Evolutionary conservation across 139 green algal species (phyloP).

Genomic region (Picochlorum sp.): DNA sequence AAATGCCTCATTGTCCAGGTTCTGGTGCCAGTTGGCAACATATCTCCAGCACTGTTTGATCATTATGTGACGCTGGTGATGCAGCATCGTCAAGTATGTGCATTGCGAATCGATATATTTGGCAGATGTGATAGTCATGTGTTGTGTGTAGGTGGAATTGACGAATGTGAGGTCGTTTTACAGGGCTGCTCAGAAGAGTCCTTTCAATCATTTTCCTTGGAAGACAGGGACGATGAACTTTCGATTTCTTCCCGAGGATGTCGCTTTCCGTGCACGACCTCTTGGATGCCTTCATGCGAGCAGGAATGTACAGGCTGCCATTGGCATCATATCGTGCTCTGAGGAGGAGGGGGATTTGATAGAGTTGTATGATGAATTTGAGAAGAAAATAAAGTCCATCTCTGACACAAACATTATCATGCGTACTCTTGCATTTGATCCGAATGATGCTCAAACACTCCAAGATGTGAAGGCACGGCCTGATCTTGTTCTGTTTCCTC

Average conservation of each 20-base stretch:
- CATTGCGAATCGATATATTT: neutral
- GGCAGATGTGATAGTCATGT: neutral
- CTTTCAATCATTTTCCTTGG: constrained; percentile 67
- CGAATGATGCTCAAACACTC: constrained; percentile 49
- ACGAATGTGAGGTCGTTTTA: constrained; percentile 43
- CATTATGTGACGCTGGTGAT: constrained; percentile 55
- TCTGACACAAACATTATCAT: constrained; percentile 49
- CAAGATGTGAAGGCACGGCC: constrained; percentile 17
- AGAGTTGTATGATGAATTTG: constrained; percentile 44
- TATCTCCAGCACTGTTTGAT: constrained; percentile 46
- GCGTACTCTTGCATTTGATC: constrained; percentile 77
- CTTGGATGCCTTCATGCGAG: constrained; percentile 41
- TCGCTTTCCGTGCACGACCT: neutral
- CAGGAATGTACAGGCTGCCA: constrained; percentile 56
- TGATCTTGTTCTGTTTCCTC: constrained; percentile 73
- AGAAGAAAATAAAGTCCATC: constrained; percentile 41
- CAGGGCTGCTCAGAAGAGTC: constrained; percentile 47
- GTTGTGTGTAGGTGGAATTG: constrained; percentile 46
- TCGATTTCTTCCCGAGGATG: constrained; percentile 50
- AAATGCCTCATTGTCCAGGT: constrained; percentile 35
- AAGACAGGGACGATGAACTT: constrained; percentile 65
- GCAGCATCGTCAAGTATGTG: constrained; percentile 39
- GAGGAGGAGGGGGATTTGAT: constrained; percentile 25
- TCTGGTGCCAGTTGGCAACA: constrained; percentile 52
- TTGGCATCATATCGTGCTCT: constrained; percentile 71